Evolutionary conservation across 192 early-diverging fungal genomes (phyloP), one percentile per base, ranked within the genome.

Genomic region (Linnemannia hyalina): DNA sequence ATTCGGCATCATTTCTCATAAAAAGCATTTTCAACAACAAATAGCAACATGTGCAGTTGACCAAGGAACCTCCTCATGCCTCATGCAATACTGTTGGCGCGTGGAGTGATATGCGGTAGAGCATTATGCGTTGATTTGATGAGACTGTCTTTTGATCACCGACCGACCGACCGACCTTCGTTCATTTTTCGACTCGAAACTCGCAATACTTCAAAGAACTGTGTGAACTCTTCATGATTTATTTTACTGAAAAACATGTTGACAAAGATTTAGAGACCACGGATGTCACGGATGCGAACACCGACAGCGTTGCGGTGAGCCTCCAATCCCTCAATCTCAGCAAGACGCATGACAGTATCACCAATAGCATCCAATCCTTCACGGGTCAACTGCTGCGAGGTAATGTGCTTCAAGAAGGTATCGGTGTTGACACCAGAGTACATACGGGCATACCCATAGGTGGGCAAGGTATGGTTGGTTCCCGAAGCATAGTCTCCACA

Each of bases 401-500:
- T 99, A 36, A 99, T 98, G 83, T 99, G 96, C 90, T 99, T 99
- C 71, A 99, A 85, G 91, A 99, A 99, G 0, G 98, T 97, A 40
- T 91, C 91, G 13, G 98, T 99, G 89, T 97, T 99, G 38, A 99
- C 98, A 40, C 99, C 99, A 78, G 97, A 98, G 90, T 99, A 99
- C 97, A 99, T 99, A 75, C 94, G 91, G 29, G 99, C 95, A 88
- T 97, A 99, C 41, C 99, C 99, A 83, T 99, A 99, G 2, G 98
- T 99, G 23, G 99, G 99, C 77, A 99, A 90, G 5, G 99, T 99
- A 91, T 99, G 99, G 93, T 99, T 99, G 23, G 99, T 99, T 68
- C 99, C 99, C 0, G 97, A 98, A 6, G 99, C 99, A 89, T 99
- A 99, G 88, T 99, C 99, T 73, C 99, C 99, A 81, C 98, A 98